Evolutionary conservation across 2,329 filamentous ascomycete genomes (phyloP).

Genomic region (Ceratocystis albifundus): DNA sequence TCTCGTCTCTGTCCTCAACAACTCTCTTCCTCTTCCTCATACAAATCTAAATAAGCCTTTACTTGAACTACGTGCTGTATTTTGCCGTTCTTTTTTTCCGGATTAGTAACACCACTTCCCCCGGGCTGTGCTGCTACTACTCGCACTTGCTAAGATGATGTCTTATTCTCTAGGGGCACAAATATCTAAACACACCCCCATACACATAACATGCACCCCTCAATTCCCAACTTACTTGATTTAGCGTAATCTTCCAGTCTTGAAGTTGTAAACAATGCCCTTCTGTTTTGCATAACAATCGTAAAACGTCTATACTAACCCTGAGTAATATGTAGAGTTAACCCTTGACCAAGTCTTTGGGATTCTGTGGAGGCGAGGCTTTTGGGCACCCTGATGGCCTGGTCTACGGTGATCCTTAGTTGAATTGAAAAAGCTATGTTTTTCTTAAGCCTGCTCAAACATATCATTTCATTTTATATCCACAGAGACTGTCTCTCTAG

Average conservation of each 20-base stretch:
- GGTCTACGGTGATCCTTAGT: too few species aligned
- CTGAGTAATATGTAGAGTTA: background rate
- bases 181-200: background rate
- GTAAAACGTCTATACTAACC: background rate
- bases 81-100: background rate
- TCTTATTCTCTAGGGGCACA: background rate
- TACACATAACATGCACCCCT: background rate
- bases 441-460: too few species aligned
- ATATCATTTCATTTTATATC: too few species aligned
- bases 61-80: background rate
- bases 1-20: conserved; percentile 3
- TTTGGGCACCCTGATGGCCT: background rate
- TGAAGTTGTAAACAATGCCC: background rate
- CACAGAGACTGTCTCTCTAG: too few species aligned
- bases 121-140: background rate
- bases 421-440: too few species aligned
- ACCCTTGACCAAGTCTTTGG: background rate
- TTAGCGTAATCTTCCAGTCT: background rate
- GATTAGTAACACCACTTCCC: background rate
- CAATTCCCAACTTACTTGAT: background rate
- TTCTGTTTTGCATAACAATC: background rate
- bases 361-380: background rate
- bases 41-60: background rate
- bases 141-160: background rate
- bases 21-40: background rate